Percentiles rank a stretch among this genome's conserved stretches.
phyloP scores from a whole-genome alignment of 2,329 filamentous ascomycete genomes.

The Pestalotiopsis sp. region DNA sequence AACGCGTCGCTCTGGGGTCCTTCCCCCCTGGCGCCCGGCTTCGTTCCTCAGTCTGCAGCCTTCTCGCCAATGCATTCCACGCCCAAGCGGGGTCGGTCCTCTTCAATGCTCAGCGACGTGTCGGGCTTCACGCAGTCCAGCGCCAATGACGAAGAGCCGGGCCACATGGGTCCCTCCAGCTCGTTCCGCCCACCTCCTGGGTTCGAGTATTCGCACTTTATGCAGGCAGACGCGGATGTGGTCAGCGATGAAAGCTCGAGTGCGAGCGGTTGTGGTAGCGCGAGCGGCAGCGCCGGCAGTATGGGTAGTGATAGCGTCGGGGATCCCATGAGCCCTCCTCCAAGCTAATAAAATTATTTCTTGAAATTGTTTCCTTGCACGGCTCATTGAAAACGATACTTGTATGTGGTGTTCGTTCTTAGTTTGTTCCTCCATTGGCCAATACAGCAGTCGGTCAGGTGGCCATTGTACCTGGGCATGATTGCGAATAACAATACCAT shows the following conservation, averaged over 20 bases:
- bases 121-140: constrained; percentile 69
- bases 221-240: constrained; percentile 27
- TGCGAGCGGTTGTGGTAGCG: constrained; percentile 44
- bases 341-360: constrained; percentile 7
- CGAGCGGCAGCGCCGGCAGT: constrained; percentile 49
- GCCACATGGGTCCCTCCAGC: constrained; percentile 8
- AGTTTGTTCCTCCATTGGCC: too few relatives aligned
- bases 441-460: too few relatives aligned
- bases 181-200: constrained; percentile 25
- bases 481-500: too few relatives aligned
- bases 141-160: constrained; percentile 47
- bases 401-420: too few relatives aligned
- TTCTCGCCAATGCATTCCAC: constrained; percentile 33
- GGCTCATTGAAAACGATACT: too few relatives aligned
- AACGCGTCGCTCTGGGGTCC: constrained; percentile 33
- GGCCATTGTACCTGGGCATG: too few relatives aligned
- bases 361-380: not conserved
- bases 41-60: constrained; percentile 33
- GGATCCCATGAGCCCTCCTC: constrained; percentile 54
- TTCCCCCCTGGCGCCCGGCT: constrained; percentile 40
- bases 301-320: constrained; percentile 46
- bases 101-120: constrained; percentile 68
- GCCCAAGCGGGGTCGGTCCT: constrained; percentile 59
- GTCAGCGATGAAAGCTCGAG: constrained; percentile 41
- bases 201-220: constrained; percentile 29